A percentile compares a stretch with the other conserved stretches of the same genome.
These are phyloP conservation scores for Buxus sempervirens DNA, from an alignment of 164 flowering plant species.

Conservation along the genomic window DNA sequence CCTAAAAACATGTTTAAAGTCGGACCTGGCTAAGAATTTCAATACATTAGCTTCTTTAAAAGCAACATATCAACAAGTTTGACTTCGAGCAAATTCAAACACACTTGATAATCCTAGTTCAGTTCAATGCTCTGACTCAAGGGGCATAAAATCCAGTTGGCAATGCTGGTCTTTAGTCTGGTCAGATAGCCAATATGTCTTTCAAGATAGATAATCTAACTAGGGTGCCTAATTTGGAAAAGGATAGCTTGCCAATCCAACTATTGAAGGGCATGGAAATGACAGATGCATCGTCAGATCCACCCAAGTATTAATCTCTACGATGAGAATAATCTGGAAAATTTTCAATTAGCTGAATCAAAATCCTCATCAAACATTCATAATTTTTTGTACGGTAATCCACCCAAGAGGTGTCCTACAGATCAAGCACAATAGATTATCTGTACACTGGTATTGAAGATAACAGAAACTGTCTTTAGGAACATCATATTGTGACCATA, in stretches of 20 bases:
- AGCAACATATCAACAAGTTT: no score
- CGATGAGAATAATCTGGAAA: neutral
- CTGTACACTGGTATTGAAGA: neutral
- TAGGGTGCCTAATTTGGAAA: neutral
- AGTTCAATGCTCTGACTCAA: neutral
- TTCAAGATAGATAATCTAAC: no score
- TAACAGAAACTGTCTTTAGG: neutral
- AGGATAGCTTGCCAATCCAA: neutral
- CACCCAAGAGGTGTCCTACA: neutral
- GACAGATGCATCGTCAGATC: no score
- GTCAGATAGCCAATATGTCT: no score
- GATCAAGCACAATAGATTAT: neutral
- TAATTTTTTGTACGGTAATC: neutral
- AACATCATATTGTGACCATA: neutral
- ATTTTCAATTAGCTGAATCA: neutral
- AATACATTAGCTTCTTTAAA: no score
- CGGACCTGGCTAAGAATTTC: no score
- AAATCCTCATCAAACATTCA: neutral
- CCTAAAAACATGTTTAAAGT: no score
- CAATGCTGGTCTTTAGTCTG: neutral
- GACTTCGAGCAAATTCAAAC: no score
- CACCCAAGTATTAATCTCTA: no score
- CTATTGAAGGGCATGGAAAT: neutral
- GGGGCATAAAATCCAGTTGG: neutral
- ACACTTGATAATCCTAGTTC: no score